Evolutionary conservation across 106 monocot genomes (phyloP), one percentile per base, ranked within the genome.

Genomic region (Phalaenopsis aphrodite): DNA sequence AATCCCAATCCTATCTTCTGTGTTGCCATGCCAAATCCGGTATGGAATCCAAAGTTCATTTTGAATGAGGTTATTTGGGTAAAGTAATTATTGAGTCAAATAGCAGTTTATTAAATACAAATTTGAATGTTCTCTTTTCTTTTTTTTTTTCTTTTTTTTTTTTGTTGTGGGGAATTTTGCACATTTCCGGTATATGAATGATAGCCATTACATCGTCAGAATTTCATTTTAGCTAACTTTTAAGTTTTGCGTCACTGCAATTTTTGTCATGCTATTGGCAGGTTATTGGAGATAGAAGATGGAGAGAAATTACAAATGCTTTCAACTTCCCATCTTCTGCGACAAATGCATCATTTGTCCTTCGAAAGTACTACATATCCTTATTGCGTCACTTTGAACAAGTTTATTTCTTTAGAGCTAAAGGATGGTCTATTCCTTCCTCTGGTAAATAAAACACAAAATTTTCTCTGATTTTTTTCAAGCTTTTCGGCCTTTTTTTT

Each of bases 241-340:
- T 23, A 64, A 64, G 19, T 64, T 64, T 64, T 21, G 21, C 64
- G 17, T 58, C 58, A 16, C n/a, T 17, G 16, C 23, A 23, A 7
- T 64, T 64, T 39, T 69, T 69, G 61, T 4, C 69, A 37, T 75
- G n/a, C 76, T 30, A 24, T 49, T 47, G 77, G 21, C 81, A 99
- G 98, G 92, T 95, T 10, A 86, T 95, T 43, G 79, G 57, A 71
- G 91, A 93, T 19, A 87, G 84, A 72, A 88, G 84, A 85, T 99
- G 94, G 99, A 95, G 84, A 84, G 95, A 99, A 81, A 88, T 99
- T 76, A 93, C 91, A 10, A 83, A 88, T 48, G 87, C 81, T 72
- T 99, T 99, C 76, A 95, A 71, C 79, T 99, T 99, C 75, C 99
- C 99, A 19, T 82, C 95, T 21, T 95, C 99, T 56, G 99, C 99